These are phyloP conservation scores for Phytophthora cactorum DNA, from an alignment of 352 stramenopile genomes.

Conservation along the genomic window DNA sequence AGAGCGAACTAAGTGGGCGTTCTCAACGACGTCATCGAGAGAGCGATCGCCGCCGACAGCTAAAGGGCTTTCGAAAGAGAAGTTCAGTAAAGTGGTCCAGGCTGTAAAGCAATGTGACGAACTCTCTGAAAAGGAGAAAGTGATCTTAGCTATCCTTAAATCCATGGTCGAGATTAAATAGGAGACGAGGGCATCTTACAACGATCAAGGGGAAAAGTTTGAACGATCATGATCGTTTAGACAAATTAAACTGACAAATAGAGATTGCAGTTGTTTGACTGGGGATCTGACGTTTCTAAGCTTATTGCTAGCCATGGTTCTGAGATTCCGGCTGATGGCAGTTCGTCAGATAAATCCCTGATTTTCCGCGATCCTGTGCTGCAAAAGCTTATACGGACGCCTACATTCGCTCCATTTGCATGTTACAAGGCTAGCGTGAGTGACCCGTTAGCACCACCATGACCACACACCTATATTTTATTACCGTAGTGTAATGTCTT, in stretches of 20 bases:
- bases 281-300: no score
- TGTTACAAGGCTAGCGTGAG: no score
- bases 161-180: background rate
- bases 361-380: no score
- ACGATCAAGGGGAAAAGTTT: background rate
- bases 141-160: background rate
- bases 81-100: background rate
- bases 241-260: constrained; percentile 8
- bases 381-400: no score
- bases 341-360: no score
- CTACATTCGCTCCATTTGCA: no score
- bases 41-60: background rate
- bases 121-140: background rate
- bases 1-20: background rate
- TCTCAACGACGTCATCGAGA: background rate
- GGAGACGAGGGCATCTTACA: constrained; percentile 1
- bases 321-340: no score
- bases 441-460: no score
- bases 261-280: background rate
- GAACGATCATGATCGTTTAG: constrained; percentile 1
- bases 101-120: background rate
- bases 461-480: no score
- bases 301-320: no score
- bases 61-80: background rate
- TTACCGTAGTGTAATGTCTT: no score